Percentiles rank a stretch among this genome's conserved stretches.
Conservation (phyloP, 495 filamentous ascomycete genomes). For the Xylaria scruposa region DNA sequence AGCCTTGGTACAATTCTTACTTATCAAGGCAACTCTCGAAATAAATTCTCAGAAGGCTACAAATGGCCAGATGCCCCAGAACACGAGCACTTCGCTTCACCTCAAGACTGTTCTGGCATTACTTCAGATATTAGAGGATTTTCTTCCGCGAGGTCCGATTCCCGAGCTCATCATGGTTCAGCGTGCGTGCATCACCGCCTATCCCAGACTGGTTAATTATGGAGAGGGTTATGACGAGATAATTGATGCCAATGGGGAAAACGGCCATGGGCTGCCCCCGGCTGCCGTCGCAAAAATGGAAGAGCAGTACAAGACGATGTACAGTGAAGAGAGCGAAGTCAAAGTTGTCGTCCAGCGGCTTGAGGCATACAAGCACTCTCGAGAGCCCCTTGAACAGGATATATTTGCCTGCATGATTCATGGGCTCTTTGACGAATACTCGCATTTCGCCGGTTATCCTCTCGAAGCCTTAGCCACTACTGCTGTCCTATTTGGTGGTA, state of each 20-base stretch:
- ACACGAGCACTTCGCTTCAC: constrained; percentile 64
- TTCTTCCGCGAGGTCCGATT: constrained; percentile 54
- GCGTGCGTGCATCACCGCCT: constrained; percentile 86
- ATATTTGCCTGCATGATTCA: constrained; percentile 99
- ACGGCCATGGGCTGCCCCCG: constrained; percentile 77
- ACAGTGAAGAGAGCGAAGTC: constrained; percentile 82
- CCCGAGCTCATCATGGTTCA: constrained; percentile 67
- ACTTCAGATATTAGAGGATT: constrained; percentile 77
- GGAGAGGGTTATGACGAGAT: constrained; percentile 90
- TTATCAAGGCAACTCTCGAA: constrained; percentile 84
- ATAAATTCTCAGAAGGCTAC: constrained; percentile 64
- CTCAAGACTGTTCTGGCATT: constrained; percentile 85
- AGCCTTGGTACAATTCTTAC: constrained; percentile 74
- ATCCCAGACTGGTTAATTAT: constrained; percentile 96
- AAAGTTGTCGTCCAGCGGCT: constrained; percentile 81
- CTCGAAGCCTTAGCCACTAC: constrained; percentile 92
- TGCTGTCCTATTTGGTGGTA: constrained; percentile 94
- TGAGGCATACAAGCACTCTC: constrained; percentile 82
- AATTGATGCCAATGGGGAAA: constrained; percentile 81
- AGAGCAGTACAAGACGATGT: constrained; percentile 95
- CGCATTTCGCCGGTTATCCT: constrained; percentile 92
- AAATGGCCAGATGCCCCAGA: constrained; percentile 60
- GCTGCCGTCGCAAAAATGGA: constrained; percentile 90
- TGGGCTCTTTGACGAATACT: constrained; percentile 95
- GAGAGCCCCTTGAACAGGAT: constrained; percentile 84